Conservation (phyloP, 305 asterid genomes). For the Nicotiana rustica region DNA sequence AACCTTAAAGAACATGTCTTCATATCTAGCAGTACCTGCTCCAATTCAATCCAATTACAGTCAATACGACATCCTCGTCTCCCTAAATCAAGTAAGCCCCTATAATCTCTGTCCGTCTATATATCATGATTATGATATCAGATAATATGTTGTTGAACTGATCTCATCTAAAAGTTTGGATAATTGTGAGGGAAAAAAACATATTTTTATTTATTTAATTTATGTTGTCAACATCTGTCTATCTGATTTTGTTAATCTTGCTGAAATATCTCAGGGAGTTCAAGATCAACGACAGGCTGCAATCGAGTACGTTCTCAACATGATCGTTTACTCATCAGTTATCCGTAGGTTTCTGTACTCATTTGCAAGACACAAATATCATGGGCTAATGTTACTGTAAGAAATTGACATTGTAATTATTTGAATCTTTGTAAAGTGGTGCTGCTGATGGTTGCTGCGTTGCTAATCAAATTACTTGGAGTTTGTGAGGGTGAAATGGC, state of each 20-base stretch:
- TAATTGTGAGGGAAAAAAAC: not conserved
- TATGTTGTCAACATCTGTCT: not conserved
- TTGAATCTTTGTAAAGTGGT: conserved; percentile 42
- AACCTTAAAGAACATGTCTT: conserved; percentile 18
- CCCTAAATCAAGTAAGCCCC: conserved; percentile 6
- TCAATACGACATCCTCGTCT: not conserved
- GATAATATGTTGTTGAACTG: not conserved
- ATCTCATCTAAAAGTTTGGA: not conserved
- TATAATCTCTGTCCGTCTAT: not conserved
- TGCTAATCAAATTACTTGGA: conserved; percentile 53
- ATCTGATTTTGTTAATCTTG: not conserved
- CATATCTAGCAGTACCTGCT: not conserved
- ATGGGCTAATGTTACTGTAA: not conserved
- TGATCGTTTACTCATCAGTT: conserved; percentile 42
- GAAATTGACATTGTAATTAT: not conserved
- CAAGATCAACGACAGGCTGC: conserved; percentile 28
- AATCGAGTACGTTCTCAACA: conserved; percentile 32
- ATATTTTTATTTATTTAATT: too few species aligned
- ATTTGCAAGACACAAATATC: not conserved
- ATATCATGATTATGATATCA: too few species aligned
- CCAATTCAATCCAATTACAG: conserved; percentile 31
- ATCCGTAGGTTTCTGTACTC: conserved; percentile 37
- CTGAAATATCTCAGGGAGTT: conserved; percentile 26
- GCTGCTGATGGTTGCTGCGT: conserved; percentile 49
- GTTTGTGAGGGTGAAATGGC: conserved; percentile 31